Conservation (phyloP, 495 filamentous ascomycete species). For the Aspergillus taichungensis region DNA sequence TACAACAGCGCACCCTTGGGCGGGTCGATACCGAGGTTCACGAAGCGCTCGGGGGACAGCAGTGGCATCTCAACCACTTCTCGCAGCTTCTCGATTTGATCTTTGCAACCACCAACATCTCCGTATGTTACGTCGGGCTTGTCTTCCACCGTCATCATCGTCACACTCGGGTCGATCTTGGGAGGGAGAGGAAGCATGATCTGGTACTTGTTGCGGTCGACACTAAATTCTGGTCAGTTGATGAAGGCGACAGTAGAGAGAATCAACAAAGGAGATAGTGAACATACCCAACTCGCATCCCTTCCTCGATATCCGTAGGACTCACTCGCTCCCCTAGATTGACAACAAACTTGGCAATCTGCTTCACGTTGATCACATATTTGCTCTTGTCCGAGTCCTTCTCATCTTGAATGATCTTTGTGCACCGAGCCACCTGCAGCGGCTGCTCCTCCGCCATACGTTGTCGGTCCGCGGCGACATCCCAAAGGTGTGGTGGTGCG, state of each 20-base stretch:
- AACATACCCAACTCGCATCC: conserved; percentile 85
- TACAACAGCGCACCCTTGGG: conserved; percentile 97
- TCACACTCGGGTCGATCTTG: conserved; percentile 98
- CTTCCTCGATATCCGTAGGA: conserved; percentile 98
- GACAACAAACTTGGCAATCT: conserved; percentile 98
- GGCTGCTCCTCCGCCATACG: conserved; percentile 98
- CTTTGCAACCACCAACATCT: conserved; percentile 97
- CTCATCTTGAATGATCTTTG: conserved; percentile 97
- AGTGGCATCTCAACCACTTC: conserved; percentile 98
- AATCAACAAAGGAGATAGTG: background rate
- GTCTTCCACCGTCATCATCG: conserved; percentile 99
- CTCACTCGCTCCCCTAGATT: conserved; percentile 95
- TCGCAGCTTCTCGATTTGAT: conserved; percentile 97
- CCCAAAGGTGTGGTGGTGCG: conserved; percentile 96
- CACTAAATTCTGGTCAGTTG: conserved; percentile 40
- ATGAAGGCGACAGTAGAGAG: background rate
- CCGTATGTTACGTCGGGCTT: conserved; percentile 99
- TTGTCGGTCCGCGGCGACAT: conserved; percentile 94
- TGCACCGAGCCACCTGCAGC: conserved; percentile 93
- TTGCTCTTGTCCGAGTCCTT: conserved; percentile 97
- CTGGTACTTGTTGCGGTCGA: conserved; percentile 98
- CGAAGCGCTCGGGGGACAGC: conserved; percentile 92
- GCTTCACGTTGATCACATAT: conserved; percentile 99
- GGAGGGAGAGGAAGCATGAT: conserved; percentile 94
- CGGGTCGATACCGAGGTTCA: conserved; percentile 94